A percentile compares a stretch with the other conserved stretches of the same genome.
These are phyloP conservation scores for Zasmidium angulare DNA, from an alignment of 2,329 filamentous ascomycete species.

Conservation along the genomic window DNA sequence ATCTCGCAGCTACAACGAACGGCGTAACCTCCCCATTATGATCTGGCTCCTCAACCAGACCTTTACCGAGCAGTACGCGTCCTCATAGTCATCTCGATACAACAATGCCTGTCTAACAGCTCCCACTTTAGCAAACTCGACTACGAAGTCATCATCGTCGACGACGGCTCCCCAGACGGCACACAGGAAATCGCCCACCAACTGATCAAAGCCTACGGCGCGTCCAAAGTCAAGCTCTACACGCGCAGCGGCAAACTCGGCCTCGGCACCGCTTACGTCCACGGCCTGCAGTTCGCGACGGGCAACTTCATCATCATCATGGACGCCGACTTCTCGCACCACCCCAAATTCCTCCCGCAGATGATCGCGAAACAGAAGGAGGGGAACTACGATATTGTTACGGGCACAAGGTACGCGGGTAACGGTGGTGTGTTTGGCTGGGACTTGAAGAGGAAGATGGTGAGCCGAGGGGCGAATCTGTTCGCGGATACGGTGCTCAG, in stretches of 20 bases:
- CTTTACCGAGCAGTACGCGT: slow-evolving; percentile 77
- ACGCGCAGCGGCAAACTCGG: slow-evolving; percentile 91
- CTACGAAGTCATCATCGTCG: slow-evolving; percentile 97
- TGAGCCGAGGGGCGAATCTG: slow-evolving; percentile 84
- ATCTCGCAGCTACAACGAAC: slow-evolving; percentile 76
- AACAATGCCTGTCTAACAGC: background rate
- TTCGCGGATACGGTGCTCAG: slow-evolving; percentile 93
- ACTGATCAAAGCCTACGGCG: slow-evolving; percentile 78
- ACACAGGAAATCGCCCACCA: slow-evolving; percentile 89
- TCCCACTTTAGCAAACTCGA: slow-evolving; percentile 69
- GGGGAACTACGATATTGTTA: slow-evolving; percentile 91
- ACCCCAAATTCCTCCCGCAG: slow-evolving; percentile 96
- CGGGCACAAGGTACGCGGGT: slow-evolving; percentile 89
- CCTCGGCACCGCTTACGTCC: slow-evolving; percentile 94
- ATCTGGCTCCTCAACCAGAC: slow-evolving; percentile 90
- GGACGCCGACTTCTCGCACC: slow-evolving; percentile 99
- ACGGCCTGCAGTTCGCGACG: slow-evolving; percentile 83
- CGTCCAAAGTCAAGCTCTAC: slow-evolving; percentile 70
- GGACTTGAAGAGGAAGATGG: slow-evolving; percentile 80
- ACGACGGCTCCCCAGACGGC: slow-evolving; percentile 95
- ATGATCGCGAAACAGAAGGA: slow-evolving; percentile 83
- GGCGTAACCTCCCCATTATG: slow-evolving; percentile 93
- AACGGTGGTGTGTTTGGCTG: slow-evolving; percentile 87
- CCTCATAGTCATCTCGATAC: background rate
- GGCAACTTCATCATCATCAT: slow-evolving; percentile 99